These are phyloP conservation scores for Dictyostelium citrinum DNA, from an alignment of 78 protist species.

Conservation along the genomic window DNA sequence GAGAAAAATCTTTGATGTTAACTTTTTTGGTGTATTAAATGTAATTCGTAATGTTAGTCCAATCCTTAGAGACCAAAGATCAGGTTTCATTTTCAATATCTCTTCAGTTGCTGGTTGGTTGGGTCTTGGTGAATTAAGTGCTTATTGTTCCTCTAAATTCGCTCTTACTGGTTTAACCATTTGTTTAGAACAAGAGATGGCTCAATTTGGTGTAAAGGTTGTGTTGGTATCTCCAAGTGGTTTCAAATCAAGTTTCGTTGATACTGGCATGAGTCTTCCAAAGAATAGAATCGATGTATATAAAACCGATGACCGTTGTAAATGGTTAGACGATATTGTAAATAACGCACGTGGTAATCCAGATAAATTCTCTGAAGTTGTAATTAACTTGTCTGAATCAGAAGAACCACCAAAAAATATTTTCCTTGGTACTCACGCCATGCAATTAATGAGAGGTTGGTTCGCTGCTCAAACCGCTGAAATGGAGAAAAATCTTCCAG, in stretches of 20 bases:
- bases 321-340: neutral
- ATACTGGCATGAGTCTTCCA: neutral
- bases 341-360: slow-evolving; percentile 46
- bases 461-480: neutral
- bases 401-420: slow-evolving; percentile 11
- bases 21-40: slow-evolving; percentile 24
- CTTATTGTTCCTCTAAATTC: slow-evolving; percentile 2
- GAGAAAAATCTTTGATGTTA: slow-evolving; percentile 8
- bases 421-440: slow-evolving; percentile 5
- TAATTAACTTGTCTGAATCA: neutral
- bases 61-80: neutral
- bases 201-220: slow-evolving; percentile 16
- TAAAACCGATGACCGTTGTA: neutral
- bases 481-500: neutral
- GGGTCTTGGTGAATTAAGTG: neutral
- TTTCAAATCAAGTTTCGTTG: neutral
- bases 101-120: slow-evolving; percentile 12
- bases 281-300: neutral
- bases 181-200: neutral
- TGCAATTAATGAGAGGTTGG: neutral
- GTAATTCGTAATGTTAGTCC: slow-evolving; percentile 3
- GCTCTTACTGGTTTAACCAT: slow-evolving; percentile 7
- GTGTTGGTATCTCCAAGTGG: neutral
- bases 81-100: neutral
- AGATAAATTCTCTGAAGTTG: neutral